Evolutionary conservation across 73 alveolate genomes (phyloP), one percentile per base, ranked within the genome.

Genomic region (Loxodes magnus): DNA sequence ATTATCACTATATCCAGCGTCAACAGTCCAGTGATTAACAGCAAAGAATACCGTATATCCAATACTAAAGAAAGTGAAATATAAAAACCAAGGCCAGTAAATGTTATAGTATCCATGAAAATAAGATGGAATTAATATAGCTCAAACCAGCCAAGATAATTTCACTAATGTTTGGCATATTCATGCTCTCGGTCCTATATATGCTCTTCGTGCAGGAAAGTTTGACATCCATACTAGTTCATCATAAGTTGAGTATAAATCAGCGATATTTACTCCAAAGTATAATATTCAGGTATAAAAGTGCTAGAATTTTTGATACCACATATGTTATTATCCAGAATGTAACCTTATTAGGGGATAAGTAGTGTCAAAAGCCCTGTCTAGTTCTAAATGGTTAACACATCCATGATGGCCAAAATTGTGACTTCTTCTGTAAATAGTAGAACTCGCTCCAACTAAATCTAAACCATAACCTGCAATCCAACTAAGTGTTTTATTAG

Each of bases 341-440:
- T 57, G 71, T 12, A 57, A 26, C 15, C 71, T 41, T 17, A 57
- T 12, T 23, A 57, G 24, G 6, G 71, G 58, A 28, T 21, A 57
- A 20, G 56, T 57, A 3, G 67, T 54, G 26, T 54, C 67, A 29
- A 54, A 54, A 2, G 67, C 67, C 23, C 67, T 3, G 41, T 54
- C 67, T 0, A 42, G 49, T 43, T 57, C 60, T 0, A 39, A 27
- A 43, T 57, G 71, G 14, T 39, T 57, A 2, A 25, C 58, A 34
- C 58, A 57, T 19, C 71, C 71, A 24, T 57, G 71, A 39, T 57
- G 71, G 1, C 67, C 67, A 15, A 27, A 57, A 22, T 57, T 51
- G 36, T 57, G 71, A 39, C 60, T 42, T 24, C 71, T 16, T 24
- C 43, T 57, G 48, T 57, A 57, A 17, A 57, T 42, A 0, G 38